Base-by-base conservation (phyloP, 441 rosid species). In the Gossypium gossypioides region DNA sequence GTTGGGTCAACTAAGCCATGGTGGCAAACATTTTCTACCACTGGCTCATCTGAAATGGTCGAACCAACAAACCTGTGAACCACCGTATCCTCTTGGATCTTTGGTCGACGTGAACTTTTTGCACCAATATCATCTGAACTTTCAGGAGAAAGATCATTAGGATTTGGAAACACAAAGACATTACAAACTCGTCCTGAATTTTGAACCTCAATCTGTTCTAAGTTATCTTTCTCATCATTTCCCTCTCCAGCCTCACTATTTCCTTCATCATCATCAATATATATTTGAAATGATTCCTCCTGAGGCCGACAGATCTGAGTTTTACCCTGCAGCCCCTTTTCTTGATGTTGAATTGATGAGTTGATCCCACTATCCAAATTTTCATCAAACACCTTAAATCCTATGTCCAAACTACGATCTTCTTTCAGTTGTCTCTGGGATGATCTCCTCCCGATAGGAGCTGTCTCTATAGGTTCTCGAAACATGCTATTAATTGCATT, bases 1-100 rank as follows among this genome's bases (percentile, higher is more conserved):
- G 99, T 95, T 13, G 97, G 97, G 27, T 95, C 99, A 42, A 92
- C 97, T 77, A 95, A 82, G 62, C 99, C 99, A 81, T 92, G 99
- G 91, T 95, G 99, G 80, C 97, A 95, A 65, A 79, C 95, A 65
- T 92, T 92, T 85, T 95, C 98, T 27, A 88, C 96, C 29, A 74
- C 86, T n/a, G 96, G 97, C 62, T 87, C 96, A 69, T 92, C 92
- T 19, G 75, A 81, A 71, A 87, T 91, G 56, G 97, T 85, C 3
- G 95, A 85, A 46, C 99, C 97, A 56, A 92, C 98, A 83, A 95
- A 95, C 80, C 91, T 83, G 44, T 66, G 84, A 46, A 95, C 90
- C 74, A 91, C 93, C 46, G 98, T 92, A 72, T 92, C 99, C 81
- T 92, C 99, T 81, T 95, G 81, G 72, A 84, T 85, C 78, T 77